Base-by-base conservation (phyloP, 768 basidiomycete genomes). In the Tubosaeta sp. region DNA sequence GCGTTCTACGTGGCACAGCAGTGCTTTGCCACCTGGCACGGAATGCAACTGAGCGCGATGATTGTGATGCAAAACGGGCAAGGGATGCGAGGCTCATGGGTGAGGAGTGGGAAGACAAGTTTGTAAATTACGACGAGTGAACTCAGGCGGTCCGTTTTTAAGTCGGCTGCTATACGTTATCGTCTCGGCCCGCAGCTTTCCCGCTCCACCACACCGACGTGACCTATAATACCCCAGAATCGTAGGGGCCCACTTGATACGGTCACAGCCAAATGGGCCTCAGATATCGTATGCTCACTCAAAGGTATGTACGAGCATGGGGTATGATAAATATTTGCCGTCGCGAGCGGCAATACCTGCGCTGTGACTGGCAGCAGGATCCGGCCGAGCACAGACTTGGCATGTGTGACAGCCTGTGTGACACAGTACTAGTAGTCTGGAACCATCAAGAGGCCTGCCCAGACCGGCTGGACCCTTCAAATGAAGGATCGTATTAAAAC, bases 1-100 rank as follows among this genome's bases (percentile, higher is more conserved):
- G 73, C 11, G 56, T 31, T 22, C 52, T 57, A 6, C 55, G 59
- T n/a, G 60, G 51, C 41, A 52, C 43, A 16, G 56, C 56, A 19
- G 70, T 65, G 50, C 68, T 72, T 59, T 62, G 60, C 34, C 66
- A 44, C 47, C 67, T 62, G 41, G 34, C 42, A 35, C 59, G 64
- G 19, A 52, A 52, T 39, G 50, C 46, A 43, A 60, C 26, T 35
- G 50, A 45, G 11, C 59, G 61, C 39, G 55, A 48, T 2, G 56
- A 33, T 32, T 22, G 33, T 13, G 54, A 48, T 44, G 58, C 51
- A 50, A 69, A 54, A 60, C 63, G 62, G 32, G 59, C 52, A 46
- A 74, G 42, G 61, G 62, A 58, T 56, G 57, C 37, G 17, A 54
- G 31, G 51, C 48, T 62, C 74, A 74, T 75, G 43, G 53, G 54